Evolutionary conservation across 805 yeast genomes (phyloP).

Genomic region (Hanseniaspora nectarophila): DNA sequence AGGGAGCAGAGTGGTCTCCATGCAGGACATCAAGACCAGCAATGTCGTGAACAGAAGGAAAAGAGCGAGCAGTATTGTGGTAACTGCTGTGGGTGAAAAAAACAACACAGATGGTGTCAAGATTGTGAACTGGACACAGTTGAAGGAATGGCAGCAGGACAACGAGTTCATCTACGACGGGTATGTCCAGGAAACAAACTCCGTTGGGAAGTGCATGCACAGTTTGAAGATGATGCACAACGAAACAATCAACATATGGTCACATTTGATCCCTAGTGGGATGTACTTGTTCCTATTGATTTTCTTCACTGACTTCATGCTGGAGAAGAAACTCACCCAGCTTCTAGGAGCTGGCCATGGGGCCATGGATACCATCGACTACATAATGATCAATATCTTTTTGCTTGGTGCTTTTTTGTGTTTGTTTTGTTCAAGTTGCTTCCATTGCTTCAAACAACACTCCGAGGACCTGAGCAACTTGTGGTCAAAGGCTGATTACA

Average conservation of each 20-base stretch:
- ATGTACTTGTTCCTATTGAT: constrained; percentile 23
- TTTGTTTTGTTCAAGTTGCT: constrained; percentile 50
- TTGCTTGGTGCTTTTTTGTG: constrained; percentile 49
- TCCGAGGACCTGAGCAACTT: constrained; percentile 41
- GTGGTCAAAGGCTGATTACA: constrained; percentile 63
- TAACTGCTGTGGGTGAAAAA: not conserved
- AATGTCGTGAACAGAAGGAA: not conserved
- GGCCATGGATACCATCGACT: constrained; percentile 31
- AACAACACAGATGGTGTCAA: not conserved
- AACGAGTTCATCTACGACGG: constrained; percentile 56
- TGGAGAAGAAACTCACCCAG: constrained; percentile 30
- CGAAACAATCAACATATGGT: constrained; percentile 59
- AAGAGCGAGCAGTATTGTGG: constrained; percentile 4
- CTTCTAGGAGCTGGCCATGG: constrained; percentile 14
- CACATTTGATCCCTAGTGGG: constrained; percentile 43
- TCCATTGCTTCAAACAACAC: constrained; percentile 59
- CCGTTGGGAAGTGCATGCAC: constrained; percentile 35
- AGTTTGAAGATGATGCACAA: constrained; percentile 51
- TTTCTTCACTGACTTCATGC: constrained; percentile 24
- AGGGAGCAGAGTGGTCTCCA: not conserved
- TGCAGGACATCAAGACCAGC: not conserved
- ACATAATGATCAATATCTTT: constrained; percentile 41
- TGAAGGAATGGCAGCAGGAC: constrained; percentile 65
- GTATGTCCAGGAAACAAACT: constrained; percentile 47
- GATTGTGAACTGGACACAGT: constrained; percentile 36